phyloP scores from a whole-genome alignment of 1,139 yeast species.

The Blastobotrys malaysiensis region DNA sequence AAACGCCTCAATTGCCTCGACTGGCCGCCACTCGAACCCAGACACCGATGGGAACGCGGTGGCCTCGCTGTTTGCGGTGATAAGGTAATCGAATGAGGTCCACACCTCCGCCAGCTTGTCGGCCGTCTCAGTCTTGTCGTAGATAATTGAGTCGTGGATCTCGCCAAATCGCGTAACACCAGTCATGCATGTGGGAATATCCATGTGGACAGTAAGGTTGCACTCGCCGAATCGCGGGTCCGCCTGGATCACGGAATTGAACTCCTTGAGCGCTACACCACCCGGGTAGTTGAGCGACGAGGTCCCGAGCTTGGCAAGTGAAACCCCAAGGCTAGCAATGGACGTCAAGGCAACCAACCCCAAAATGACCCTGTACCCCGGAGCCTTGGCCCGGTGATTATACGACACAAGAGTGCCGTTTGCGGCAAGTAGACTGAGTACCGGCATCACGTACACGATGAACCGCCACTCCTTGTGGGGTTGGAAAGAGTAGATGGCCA shows the following conservation, averaged over 20 bases:
- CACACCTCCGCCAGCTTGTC: constrained; percentile 40
- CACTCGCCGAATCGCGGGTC: background rate
- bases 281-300: constrained; percentile 88
- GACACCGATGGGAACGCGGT: constrained; percentile 20
- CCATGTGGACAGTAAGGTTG: constrained; percentile 53
- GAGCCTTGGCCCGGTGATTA: constrained; percentile 3
- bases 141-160: constrained; percentile 40
- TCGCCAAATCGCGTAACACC: constrained; percentile 78
- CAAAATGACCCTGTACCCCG: constrained; percentile 21
- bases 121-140: constrained; percentile 68
- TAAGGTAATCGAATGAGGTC: constrained; percentile 54
- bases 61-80: constrained; percentile 42
- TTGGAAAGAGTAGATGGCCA: constrained; percentile 64
- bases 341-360: constrained; percentile 29
- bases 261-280: constrained; percentile 58
- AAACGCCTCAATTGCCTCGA: constrained; percentile 36
- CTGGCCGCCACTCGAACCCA: constrained; percentile 37
- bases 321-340: constrained; percentile 38
- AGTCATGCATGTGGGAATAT: constrained; percentile 79
- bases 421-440: constrained; percentile 42
- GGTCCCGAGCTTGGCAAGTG: constrained; percentile 51
- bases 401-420: constrained; percentile 8
- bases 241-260: constrained; percentile 41
- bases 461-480: constrained; percentile 97
- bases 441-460: constrained; percentile 68